A percentile compares a stretch with the other conserved stretches of the same genome.
phyloP scores from a whole-genome alignment of 2,329 filamentous ascomycete genomes.

The Talaromyces albobiverticillius region DNA sequence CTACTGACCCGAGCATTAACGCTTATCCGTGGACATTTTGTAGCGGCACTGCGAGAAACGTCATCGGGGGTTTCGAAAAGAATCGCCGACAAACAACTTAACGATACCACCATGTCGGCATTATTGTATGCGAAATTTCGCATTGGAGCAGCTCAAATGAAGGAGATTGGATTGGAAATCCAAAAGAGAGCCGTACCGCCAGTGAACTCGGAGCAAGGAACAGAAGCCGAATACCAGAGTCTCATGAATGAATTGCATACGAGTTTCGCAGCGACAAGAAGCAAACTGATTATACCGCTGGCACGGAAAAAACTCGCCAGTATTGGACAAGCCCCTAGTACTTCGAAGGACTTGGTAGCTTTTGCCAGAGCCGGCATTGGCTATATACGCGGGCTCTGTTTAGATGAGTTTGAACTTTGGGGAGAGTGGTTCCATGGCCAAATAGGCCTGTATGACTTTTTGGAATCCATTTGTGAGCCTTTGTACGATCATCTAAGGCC shows the following conservation, averaged over 20 bases:
- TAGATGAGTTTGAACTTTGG: conserved; percentile 68
- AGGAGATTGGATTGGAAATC: conserved; percentile 64
- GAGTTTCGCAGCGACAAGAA: conserved; percentile 59
- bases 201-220: conserved; percentile 56
- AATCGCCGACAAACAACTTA: conserved; percentile 64
- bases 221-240: conserved; percentile 64
- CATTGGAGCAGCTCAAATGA: conserved; percentile 63
- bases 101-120: conserved; percentile 69
- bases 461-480: conserved; percentile 66
- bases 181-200: conserved; percentile 63
- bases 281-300: conserved; percentile 59
- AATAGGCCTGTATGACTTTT: conserved; percentile 61
- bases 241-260: conserved; percentile 64
- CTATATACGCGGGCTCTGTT: conserved; percentile 63
- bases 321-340: conserved; percentile 57
- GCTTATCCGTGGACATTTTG: conserved; percentile 65
- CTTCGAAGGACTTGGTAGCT: conserved; percentile 61
- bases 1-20: conserved; percentile 69
- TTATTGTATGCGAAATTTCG: conserved; percentile 70
- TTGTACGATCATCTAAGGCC: conserved; percentile 65
- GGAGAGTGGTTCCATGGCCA: conserved; percentile 64
- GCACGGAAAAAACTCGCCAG: conserved; percentile 59
- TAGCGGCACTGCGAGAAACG: conserved; percentile 60
- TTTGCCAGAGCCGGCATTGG: conserved; percentile 64
- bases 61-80: conserved; percentile 61